Evolutionary conservation across 108 stramenopile species (phyloP).

Genomic region (Conticribra guillardii): DNA sequence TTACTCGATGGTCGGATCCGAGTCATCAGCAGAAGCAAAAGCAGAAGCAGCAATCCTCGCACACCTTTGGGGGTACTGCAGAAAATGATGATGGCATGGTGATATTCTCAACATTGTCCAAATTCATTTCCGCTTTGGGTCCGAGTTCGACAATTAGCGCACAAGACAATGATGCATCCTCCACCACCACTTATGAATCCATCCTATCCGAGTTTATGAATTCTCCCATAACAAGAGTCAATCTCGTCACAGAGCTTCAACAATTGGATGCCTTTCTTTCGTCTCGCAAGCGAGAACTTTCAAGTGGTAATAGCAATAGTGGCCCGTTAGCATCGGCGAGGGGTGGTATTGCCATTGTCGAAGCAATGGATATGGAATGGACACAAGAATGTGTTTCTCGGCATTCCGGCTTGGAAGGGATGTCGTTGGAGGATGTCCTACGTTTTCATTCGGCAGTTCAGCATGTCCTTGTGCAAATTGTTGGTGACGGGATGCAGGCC

Average conservation of each 20-base stretch:
- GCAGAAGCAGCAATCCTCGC: not conserved
- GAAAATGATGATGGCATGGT: not conserved
- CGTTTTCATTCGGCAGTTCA: constrained; percentile 1
- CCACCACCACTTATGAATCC: not conserved
- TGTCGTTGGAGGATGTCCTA: constrained; percentile 13
- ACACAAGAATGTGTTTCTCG: constrained; percentile 10
- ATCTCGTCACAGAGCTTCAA: constrained; percentile 26
- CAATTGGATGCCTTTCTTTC: constrained; percentile 28
- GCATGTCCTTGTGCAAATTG: constrained; percentile 21
- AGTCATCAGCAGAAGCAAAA: not conserved
- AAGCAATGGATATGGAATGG: constrained; percentile 39
- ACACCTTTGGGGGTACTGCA: constrained; percentile 13
- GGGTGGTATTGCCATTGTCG: constrained; percentile 11
- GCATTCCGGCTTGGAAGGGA: not conserved
- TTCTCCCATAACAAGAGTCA: constrained; percentile 12
- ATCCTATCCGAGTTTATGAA: constrained; percentile 17
- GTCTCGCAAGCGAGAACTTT: constrained; percentile 19
- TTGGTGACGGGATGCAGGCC: constrained; percentile 22
- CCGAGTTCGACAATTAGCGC: too few relatives aligned
- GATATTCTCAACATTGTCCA: too few relatives aligned
- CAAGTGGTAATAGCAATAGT: not conserved
- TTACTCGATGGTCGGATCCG: constrained; percentile 6
- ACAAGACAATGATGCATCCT: too few relatives aligned
- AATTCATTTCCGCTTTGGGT: too few relatives aligned
- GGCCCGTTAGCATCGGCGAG: not conserved